Base-by-base conservation (phyloP, 495 filamentous ascomycete species). In the Peziza echinospora region DNA sequence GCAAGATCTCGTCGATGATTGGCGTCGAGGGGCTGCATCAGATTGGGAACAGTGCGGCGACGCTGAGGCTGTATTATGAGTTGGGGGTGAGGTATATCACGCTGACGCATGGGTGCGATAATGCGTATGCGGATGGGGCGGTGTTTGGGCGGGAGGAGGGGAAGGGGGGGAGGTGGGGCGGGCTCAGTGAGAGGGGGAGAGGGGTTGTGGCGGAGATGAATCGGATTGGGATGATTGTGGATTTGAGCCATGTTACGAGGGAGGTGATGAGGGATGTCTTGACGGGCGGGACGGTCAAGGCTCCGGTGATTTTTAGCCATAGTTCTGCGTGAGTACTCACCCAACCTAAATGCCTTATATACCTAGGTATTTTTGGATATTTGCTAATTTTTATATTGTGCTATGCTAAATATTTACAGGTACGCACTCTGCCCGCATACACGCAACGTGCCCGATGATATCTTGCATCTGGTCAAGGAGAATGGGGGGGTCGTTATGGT, bases 21-120 rank as follows among this genome's bases (percentile, higher is more conserved):
- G 82, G 77, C 11, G 81, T 94, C 22, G 89, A 97, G 63, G 89
- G 89, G 3, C 72, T 97, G 1, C 89, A 97, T 59, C 86, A 93
- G 52, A 91, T 97, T 48, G 87, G 84, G 30, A 93, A 93, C 66
- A 81, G 77, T 0, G 62, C 79, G 8, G 70, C 83, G 17, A 81
- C 77, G 44, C 67, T 94, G 17, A 76, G 89, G 3, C 67, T 71
- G 6, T 91, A 75, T 59, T 64, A 86, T 58, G 65, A 67, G 2
- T 66, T 89, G 10, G 89, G 87, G n/a, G 86, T 92, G 6, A 77
- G 82, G 37, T 94, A 94, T 53, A 78, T 80, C 5, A 94, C 87
- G 0, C 63, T 97, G 10, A 92, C 82, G 2, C 85, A 91, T 63
- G 92, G 92, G 64, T 97, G 89, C 65, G 81, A 86, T 59, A 97